These are phyloP conservation scores for Orbilia brochopaga DNA, from an alignment of 2,329 filamentous ascomycete species.

Conservation along the genomic window DNA sequence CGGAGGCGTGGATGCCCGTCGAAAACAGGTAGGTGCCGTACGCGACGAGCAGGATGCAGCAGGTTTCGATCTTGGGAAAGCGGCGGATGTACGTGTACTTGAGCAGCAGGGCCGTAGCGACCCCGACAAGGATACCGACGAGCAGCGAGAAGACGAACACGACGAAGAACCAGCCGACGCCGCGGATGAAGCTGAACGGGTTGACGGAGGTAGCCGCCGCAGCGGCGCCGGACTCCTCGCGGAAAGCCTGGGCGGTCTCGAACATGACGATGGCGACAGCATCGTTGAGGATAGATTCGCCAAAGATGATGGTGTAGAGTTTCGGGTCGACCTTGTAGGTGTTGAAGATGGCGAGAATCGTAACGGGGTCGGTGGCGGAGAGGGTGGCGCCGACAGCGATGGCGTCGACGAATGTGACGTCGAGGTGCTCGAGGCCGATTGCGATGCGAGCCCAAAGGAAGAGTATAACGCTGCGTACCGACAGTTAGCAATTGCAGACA, in stretches of 20 bases:
- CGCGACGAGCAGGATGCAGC: conserved; percentile 87
- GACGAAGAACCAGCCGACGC: conserved; percentile 89
- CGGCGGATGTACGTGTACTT: conserved; percentile 94
- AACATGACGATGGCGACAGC: conserved; percentile 98
- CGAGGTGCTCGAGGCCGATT: conserved; percentile 81
- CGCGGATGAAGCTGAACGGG: conserved; percentile 83
- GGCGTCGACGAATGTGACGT: conserved; percentile 90
- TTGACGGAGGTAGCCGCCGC: conserved; percentile 62
- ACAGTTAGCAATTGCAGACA: neutral
- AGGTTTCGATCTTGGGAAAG: conserved; percentile 96
- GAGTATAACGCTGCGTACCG: conserved; percentile 67
- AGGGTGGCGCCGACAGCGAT: conserved; percentile 95
- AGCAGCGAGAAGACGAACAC: conserved; percentile 94
- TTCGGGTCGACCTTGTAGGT: conserved; percentile 99
- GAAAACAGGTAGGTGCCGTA: conserved; percentile 99
- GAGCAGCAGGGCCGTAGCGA: conserved; percentile 82
- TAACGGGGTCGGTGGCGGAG: conserved; percentile 95
- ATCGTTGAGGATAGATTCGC: conserved; percentile 97
- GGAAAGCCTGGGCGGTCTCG: conserved; percentile 94
- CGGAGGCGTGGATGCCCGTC: conserved; percentile 92
- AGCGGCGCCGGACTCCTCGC: conserved; percentile 66
- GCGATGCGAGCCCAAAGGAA: conserved; percentile 77
- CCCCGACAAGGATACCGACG: conserved; percentile 85
- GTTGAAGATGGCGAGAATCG: conserved; percentile 98
- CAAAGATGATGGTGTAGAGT: conserved; percentile 97